Evolutionary conservation across 2,329 filamentous ascomycete genomes (phyloP), one percentile per base, ranked within the genome.

Genomic region (Colletotrichum trifolii): DNA sequence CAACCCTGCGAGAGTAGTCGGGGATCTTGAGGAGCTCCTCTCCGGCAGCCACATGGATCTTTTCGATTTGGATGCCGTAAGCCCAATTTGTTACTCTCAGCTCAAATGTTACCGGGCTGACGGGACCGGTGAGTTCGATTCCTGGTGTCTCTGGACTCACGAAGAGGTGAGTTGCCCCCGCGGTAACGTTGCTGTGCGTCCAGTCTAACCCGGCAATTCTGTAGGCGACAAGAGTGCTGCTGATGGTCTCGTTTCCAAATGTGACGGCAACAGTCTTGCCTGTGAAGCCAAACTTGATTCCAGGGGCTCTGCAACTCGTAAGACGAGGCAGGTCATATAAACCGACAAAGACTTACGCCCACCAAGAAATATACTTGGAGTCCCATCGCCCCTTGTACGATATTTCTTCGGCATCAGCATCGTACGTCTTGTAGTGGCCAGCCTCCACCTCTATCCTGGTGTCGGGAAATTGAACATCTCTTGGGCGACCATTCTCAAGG

Each of bases 361-460:
- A 88, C 82, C 83, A 89, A 2, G 84, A 88, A 52, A 88, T 81
- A 68, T 85, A 79, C 68, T 85, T 82, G 39, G 82, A 85, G 71
- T 89, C 86, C 87, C 87, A 89, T 63, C 86, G 78, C 6, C 87
- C 87, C 70, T 88, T 88, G 77, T 88, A 89, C 0, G 84, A 84
- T 9, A 89, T 77, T 70, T 89, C 85, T 1, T 79, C 73, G 2
- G 83, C 80, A 70, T 84, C 78, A 4, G 85, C 79, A 4, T 77
- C 74, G 68, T 86, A 89, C 1, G 78, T 84, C 36, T 73, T 79
- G 39, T 78, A 77, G 3, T 72, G 67, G 50, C 76, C 75, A 13
- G 67, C 65, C 9, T 72, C 69, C 2, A 70, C 64, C 48, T 80
- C 71, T 53, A 82, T 72, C 36, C 72, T 71, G 9, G 81, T 83